Conservation (phyloP, 2,329 filamentous ascomycete genomes). For the Thyridium curvatum region DNA sequence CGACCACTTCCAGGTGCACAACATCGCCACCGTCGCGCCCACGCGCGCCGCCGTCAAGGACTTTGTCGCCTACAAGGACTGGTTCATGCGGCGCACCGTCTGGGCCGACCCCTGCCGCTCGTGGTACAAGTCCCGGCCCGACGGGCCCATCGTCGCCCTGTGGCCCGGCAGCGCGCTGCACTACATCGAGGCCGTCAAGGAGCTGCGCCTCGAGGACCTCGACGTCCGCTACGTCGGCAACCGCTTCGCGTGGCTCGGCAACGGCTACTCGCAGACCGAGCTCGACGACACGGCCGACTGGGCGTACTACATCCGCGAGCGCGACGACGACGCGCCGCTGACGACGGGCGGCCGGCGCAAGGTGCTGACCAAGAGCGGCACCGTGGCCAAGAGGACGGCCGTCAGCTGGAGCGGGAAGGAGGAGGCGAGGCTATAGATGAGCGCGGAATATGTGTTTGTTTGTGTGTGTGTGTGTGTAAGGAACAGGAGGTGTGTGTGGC, state of each 20-base stretch:
- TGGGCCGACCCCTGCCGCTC: constrained; percentile 33
- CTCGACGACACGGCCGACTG: constrained; percentile 29
- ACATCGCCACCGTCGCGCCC: constrained; percentile 35
- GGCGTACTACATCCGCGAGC: constrained; percentile 28
- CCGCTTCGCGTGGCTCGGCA: constrained; percentile 31
- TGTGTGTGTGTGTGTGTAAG: too few relatives aligned
- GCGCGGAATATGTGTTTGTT: too few relatives aligned
- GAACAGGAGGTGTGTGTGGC: too few relatives aligned
- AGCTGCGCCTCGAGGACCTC: constrained; percentile 39
- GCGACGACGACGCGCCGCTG: constrained; percentile 23
- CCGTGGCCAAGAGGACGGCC: constrained; percentile 7
- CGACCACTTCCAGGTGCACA: constrained; percentile 40
- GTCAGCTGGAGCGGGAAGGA: constrained; percentile 11
- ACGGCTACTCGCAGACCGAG: constrained; percentile 35
- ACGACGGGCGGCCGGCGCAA: constrained; percentile 13
- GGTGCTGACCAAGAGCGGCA: constrained; percentile 19
- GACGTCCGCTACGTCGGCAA: constrained; percentile 31
- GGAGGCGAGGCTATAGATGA: background rate
- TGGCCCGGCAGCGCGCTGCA: constrained; percentile 40
- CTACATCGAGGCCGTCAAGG: constrained; percentile 39
- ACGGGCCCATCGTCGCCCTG: constrained; percentile 37
- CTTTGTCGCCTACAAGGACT: constrained; percentile 37
- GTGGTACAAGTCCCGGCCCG: constrained; percentile 40
- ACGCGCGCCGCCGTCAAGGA: constrained; percentile 38
- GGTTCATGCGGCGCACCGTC: constrained; percentile 35